Percentiles rank a stretch among this genome's conserved stretches.
phyloP scores from a whole-genome alignment of 257 asterid species.

The Cinchona pubescens region DNA sequence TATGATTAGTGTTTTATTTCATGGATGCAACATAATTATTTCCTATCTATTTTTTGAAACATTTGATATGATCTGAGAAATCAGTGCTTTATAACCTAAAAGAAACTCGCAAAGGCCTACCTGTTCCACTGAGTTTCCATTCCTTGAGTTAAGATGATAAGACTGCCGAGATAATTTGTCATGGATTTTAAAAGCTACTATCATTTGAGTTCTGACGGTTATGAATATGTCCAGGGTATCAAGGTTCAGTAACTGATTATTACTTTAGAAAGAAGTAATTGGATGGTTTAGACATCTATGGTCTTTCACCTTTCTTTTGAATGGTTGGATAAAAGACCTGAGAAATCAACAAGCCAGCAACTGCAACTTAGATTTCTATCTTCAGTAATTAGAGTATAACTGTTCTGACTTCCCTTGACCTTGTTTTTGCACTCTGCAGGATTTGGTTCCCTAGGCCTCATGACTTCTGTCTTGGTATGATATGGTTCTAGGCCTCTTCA shows the following conservation, averaged over 20 bases:
- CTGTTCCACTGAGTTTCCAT: too few relatives aligned
- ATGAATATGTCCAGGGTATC: too few relatives aligned
- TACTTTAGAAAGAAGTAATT: neutral
- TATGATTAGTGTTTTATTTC: neutral
- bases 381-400: neutral
- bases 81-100: neutral
- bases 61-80: neutral
- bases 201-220: neutral
- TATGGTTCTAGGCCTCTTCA: neutral
- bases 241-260: too few relatives aligned
- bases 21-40: neutral
- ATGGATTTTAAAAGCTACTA: neutral
- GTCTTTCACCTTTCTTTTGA: neutral
- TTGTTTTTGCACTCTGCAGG: constrained; percentile 42
- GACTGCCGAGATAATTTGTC: too few relatives aligned
- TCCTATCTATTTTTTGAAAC: neutral
- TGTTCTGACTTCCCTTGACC: neutral
- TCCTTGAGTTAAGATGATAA: too few relatives aligned
- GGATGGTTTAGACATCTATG: neutral
- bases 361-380: neutral
- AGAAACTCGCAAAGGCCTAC: neutral
- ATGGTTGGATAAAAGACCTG: neutral
- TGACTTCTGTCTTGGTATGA: constrained; percentile 84
- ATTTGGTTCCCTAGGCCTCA: constrained; percentile 92
- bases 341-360: neutral